Conservation (phyloP, 805 yeast genomes). For the Hanseniaspora osmophila region DNA sequence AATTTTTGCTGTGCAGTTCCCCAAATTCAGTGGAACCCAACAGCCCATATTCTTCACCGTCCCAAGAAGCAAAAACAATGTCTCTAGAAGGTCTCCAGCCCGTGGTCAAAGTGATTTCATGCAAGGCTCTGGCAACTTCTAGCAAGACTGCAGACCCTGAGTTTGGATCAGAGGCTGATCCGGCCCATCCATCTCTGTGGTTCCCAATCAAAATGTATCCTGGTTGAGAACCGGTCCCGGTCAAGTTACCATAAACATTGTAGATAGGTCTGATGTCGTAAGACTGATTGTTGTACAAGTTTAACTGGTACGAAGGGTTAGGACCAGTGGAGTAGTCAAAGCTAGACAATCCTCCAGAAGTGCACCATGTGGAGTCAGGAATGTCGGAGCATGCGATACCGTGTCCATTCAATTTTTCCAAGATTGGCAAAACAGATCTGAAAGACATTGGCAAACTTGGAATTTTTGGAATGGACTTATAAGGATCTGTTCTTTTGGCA, state of each 20-base stretch:
- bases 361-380: constrained; percentile 19
- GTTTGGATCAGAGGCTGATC: constrained; percentile 72
- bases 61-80: constrained; percentile 64
- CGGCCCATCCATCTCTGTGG: constrained; percentile 74
- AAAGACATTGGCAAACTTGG: constrained; percentile 62
- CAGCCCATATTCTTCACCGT: constrained; percentile 67
- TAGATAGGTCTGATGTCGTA: constrained; percentile 46
- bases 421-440: constrained; percentile 48
- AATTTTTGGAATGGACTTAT: constrained; percentile 40
- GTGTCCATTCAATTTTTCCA: constrained; percentile 41
- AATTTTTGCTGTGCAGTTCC: constrained; percentile 37
- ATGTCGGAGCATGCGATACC: constrained; percentile 28
- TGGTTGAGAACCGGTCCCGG: constrained; percentile 36
- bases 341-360: constrained; percentile 27
- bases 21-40: constrained; percentile 70
- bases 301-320: constrained; percentile 28
- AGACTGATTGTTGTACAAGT: constrained; percentile 46
- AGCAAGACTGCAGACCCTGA: constrained; percentile 53
- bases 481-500: constrained; percentile 36
- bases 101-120: constrained; percentile 27
- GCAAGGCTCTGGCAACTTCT: constrained; percentile 49
- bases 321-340: constrained; percentile 44
- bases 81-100: constrained; percentile 62
- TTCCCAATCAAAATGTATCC: constrained; percentile 50
- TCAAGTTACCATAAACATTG: constrained; percentile 48